Base-by-base conservation (phyloP, 352 stramenopile species). In the Phytophthora sp. region DNA sequence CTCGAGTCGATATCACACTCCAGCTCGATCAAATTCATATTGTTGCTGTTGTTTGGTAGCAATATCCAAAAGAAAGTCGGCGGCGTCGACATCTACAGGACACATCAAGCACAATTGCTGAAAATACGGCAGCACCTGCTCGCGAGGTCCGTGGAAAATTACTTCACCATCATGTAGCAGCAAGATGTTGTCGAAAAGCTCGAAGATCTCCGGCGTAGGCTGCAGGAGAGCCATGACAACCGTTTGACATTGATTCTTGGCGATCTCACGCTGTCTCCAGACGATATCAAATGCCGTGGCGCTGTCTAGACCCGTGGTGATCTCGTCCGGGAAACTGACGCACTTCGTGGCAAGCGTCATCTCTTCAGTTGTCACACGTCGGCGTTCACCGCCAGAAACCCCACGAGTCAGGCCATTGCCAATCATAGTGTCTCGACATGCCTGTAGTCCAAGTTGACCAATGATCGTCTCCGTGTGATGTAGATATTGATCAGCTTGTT, bases 201-300 rank as follows among this genome's bases (percentile, higher is more conserved):
- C 79, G 33, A 93, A 91, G 4, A 94, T 89, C 74, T 98, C 91
- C 2, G 92, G 93, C 12, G 91, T 73, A 46, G 91, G 91, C 61
- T 98, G 73, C 16, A 96, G 61, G 26, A 97, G 66, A 2, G 83
- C 77, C 12, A 96, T 74, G 1, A 88, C 72, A 15, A 71, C 20
- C 5, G 75, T 86, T 18, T 65, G 64, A 11, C 41, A 45, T 29
- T 59, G 36, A 7, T 57, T 55, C 36, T 55, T 53, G 24, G 54
- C 45, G 9, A 70, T 59, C n/a, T 71, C 71, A 21, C 80, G 71
- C 26, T 90, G 47, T 41, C 77, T 86, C 36, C 50, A 66, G 52
- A 81, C 66, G 20, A 81, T 77, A 24, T 85, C 63, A 36, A 67
- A 61, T 9, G 59, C 50, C 13, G 49, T 36, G 4, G 59, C 49